Evolutionary conservation across 2,329 filamentous ascomycete species (phyloP).

Genomic region (Aaosphaeria pasadenensis): DNA sequence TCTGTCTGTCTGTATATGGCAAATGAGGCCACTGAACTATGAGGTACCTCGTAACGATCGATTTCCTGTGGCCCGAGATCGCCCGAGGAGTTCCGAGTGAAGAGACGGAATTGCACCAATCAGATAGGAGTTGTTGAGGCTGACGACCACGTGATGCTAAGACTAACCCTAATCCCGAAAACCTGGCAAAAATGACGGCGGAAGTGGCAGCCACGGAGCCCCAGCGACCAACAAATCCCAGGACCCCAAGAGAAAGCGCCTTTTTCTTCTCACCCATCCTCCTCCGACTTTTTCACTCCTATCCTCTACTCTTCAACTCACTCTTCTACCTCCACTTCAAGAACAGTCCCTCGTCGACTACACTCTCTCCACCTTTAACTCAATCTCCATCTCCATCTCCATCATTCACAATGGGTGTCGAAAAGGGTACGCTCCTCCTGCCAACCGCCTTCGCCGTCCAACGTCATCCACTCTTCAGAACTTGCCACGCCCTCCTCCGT

Average conservation of each 20-base stretch:
- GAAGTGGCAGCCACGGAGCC: not conserved
- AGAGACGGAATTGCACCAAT: too few species aligned
- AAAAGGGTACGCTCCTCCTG: conserved; percentile 33
- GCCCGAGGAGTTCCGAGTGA: too few species aligned
- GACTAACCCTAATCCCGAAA: too few species aligned
- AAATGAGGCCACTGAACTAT: too few species aligned
- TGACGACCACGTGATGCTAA: too few species aligned
- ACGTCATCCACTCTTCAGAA: conserved; percentile 24
- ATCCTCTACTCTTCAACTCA: conserved; percentile 3
- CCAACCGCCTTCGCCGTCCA: conserved; percentile 28
- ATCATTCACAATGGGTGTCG: conserved; percentile 39
- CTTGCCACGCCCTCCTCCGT: conserved; percentile 15
- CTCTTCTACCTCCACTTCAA: not conserved
- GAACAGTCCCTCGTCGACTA: conserved; percentile 9
- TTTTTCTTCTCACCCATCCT: conserved; percentile 19
- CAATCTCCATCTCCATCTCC: conserved; percentile 3
- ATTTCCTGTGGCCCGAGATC: too few species aligned
- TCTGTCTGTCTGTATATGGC: too few species aligned
- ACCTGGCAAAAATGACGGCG: not conserved
- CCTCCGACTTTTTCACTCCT: conserved; percentile 13
- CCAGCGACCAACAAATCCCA: too few species aligned
- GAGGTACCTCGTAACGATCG: too few species aligned
- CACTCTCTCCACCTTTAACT: conserved; percentile 11
- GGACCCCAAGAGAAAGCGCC: not conserved
- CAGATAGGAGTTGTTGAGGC: too few species aligned